Evolutionary conservation across 495 filamentous ascomycete species (phyloP).

Genomic region (Penicillium taxi): DNA sequence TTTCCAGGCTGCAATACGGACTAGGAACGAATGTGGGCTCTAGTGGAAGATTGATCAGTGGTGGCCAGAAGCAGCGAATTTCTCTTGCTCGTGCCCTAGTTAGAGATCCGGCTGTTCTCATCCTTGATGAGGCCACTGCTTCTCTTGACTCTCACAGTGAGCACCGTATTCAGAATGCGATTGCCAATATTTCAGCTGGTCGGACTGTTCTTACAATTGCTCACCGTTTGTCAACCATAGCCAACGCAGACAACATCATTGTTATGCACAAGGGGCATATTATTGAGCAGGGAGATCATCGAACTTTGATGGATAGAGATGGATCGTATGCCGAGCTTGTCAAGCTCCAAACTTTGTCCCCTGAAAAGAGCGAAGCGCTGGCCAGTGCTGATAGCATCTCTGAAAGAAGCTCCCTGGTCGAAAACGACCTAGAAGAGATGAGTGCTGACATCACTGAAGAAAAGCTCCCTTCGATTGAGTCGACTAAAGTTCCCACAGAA

Average conservation of each 20-base stretch:
- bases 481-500: slow-evolving; percentile 6
- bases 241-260: slow-evolving; percentile 58
- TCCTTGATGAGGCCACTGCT: slow-evolving; percentile 76
- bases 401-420: slow-evolving; percentile 19
- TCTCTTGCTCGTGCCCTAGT: slow-evolving; percentile 65
- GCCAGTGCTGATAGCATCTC: slow-evolving; percentile 20
- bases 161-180: slow-evolving; percentile 43
- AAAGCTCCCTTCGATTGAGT: slow-evolving; percentile 11
- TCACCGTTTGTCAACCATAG: slow-evolving; percentile 42
- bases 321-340: slow-evolving; percentile 42
- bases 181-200: slow-evolving; percentile 38
- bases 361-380: slow-evolving; percentile 14
- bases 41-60: slow-evolving; percentile 51
- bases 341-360: slow-evolving; percentile 31
- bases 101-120: slow-evolving; percentile 70
- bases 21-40: slow-evolving; percentile 46
- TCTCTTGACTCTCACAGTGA: slow-evolving; percentile 48
- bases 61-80: slow-evolving; percentile 57
- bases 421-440: slow-evolving; percentile 17
- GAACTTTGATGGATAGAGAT: slow-evolving; percentile 27
- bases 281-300: slow-evolving; percentile 48
- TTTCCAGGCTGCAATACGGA: slow-evolving; percentile 40
- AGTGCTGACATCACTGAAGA: slow-evolving; percentile 17
- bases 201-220: slow-evolving; percentile 44
- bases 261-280: slow-evolving; percentile 50